A percentile compares a stretch with the other conserved stretches of the same genome.
These are phyloP conservation scores for Carex scoparia DNA, from an alignment of 176 grass and related monocot genomes.

Conservation along the genomic window DNA sequence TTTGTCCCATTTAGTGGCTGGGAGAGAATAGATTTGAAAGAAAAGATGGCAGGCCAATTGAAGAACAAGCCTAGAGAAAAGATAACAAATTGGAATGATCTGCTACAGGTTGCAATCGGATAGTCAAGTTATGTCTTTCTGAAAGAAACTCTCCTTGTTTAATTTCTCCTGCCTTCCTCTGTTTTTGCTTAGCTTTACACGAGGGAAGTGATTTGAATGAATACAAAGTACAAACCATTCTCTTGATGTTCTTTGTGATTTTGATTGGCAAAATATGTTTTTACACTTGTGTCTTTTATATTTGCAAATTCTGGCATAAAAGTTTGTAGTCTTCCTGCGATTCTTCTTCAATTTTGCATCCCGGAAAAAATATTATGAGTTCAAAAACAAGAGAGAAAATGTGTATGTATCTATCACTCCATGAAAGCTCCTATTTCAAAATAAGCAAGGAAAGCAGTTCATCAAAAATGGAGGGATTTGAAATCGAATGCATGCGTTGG, in stretches of 20 bases:
- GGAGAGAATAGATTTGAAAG: conserved; percentile 65
- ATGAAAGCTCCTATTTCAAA: too few species aligned
- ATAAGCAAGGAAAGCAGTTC: neutral
- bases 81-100: conserved; percentile 55
- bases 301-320: neutral
- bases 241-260: neutral
- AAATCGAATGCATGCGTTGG: too few species aligned
- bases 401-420: neutral
- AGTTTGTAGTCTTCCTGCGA: neutral
- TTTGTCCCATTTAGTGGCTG: conserved; percentile 57
- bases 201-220: neutral
- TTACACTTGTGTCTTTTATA: neutral
- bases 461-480: neutral
- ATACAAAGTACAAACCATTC: neutral
- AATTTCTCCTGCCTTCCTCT: neutral
- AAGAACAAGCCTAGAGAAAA: conserved; percentile 75
- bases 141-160: neutral
- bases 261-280: neutral
- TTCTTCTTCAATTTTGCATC: neutral
- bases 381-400: neutral
- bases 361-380: neutral
- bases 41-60: conserved; percentile 44
- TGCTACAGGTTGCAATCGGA: conserved; percentile 36
- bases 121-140: neutral
- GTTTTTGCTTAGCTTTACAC: neutral